phyloP scores from a whole-genome alignment of 108 stramenopile genomes.

The Fragilaria crotonensis region DNA sequence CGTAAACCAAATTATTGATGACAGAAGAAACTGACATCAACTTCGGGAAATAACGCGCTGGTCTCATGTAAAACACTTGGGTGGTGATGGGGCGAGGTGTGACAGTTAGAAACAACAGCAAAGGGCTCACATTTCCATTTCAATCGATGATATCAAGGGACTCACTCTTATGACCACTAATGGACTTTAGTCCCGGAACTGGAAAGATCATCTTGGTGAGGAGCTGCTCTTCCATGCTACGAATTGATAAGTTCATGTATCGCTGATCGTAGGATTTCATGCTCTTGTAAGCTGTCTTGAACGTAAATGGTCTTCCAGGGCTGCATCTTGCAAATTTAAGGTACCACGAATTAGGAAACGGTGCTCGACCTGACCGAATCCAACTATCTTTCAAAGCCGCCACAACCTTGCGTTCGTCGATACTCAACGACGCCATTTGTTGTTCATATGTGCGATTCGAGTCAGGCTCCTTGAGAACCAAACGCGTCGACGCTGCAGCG shows the following conservation, averaged over 20 bases:
- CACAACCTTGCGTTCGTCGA: neutral
- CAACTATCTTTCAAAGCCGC: neutral
- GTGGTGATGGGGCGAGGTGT: no score
- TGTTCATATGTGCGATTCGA: neutral
- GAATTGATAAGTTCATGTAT: conserved; percentile 20
- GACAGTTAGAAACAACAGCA: no score
- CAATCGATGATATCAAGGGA: no score
- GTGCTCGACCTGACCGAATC: neutral
- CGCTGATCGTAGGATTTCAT: conserved; percentile 36
- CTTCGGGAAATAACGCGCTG: conserved; percentile 33
- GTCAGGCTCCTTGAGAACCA: neutral
- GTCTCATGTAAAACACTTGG: conserved; percentile 39
- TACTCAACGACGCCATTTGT: neutral
- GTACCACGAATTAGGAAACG: conserved; percentile 24
- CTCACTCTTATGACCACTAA: conserved; percentile 17
- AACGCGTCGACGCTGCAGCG: neutral
- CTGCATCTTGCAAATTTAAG: conserved; percentile 41
- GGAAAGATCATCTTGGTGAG: conserved; percentile 29
- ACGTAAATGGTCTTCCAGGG: conserved; percentile 18
- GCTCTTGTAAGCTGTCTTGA: conserved; percentile 24
- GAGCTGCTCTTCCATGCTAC: conserved; percentile 21
- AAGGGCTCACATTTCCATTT: no score
- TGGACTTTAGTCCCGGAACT: conserved; percentile 36
- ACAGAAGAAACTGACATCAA: conserved; percentile 20
- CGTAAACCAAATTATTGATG: conserved; percentile 44